Evolutionary conservation across 2,329 filamentous ascomycete genomes (phyloP).

Genomic region (Drechslerella dactyloides): DNA sequence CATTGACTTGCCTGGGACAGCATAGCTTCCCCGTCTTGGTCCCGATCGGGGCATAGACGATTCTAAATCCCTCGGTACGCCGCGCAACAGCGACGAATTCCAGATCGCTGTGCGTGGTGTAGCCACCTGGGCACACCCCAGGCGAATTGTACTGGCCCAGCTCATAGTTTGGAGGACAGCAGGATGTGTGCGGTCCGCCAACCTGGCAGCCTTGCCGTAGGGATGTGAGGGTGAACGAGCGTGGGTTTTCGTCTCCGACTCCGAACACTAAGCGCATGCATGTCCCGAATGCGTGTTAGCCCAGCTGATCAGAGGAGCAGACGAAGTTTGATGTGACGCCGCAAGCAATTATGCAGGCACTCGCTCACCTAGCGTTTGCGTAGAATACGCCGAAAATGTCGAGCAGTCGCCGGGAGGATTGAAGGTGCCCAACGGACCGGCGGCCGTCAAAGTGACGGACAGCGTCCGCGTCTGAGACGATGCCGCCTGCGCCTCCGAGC

Average conservation of each 20-base stretch:
- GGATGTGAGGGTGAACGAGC: conserved; percentile 31
- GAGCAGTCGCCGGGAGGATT: conserved; percentile 20
- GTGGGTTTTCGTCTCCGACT: conserved; percentile 25
- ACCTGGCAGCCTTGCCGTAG: conserved; percentile 37
- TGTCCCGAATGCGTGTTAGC: not conserved
- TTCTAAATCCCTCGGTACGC: conserved; percentile 23
- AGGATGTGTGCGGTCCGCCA: conserved; percentile 23
- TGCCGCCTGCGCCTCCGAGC: not conserved
- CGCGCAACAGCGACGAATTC: conserved; percentile 32
- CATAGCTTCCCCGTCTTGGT: conserved; percentile 36
- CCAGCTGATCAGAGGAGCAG: not conserved
- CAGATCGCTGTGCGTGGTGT: conserved; percentile 26
- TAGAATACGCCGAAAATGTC: conserved; percentile 26
- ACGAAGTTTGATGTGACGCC: not conserved
- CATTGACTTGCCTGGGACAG: conserved; percentile 21
- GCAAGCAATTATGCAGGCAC: no score
- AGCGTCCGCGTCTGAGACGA: conserved; percentile 7
- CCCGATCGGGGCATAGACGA: conserved; percentile 24
- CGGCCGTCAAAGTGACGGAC: conserved; percentile 29
- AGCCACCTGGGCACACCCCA: conserved; percentile 34
- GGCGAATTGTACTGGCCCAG: conserved; percentile 34
- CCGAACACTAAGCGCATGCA: conserved; percentile 19
- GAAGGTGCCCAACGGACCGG: conserved; percentile 16
- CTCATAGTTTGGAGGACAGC: conserved; percentile 38
- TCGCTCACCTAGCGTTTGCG: conserved; percentile 27